These are phyloP conservation scores for Staphylotrichum longicolle DNA, from an alignment of 495 filamentous ascomycete genomes.

Conservation along the genomic window DNA sequence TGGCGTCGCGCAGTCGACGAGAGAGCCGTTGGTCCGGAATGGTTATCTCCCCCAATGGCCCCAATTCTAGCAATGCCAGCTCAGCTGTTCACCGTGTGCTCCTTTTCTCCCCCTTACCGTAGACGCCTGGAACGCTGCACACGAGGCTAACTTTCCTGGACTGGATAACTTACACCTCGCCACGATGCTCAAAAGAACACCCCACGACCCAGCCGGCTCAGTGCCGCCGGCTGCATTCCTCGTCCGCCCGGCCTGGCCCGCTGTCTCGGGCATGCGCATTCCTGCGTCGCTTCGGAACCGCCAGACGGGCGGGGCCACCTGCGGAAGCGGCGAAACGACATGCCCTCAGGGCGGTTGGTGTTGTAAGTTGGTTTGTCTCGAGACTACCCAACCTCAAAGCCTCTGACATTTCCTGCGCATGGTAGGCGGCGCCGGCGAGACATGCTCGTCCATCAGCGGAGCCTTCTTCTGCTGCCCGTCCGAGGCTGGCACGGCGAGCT, in stretches of 20 bases:
- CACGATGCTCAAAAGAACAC: neutral
- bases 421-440: constrained; percentile 20
- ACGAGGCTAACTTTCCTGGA: too few species aligned
- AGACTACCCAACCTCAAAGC: neutral
- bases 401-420: neutral
- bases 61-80: too few species aligned
- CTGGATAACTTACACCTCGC: neutral
- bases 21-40: neutral
- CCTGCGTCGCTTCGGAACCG: neutral
- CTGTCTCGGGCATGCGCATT: neutral
- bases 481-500: constrained; percentile 17
- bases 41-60: too few species aligned
- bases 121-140: too few species aligned
- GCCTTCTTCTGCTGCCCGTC: constrained; percentile 27
- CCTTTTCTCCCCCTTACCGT: too few species aligned
- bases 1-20: neutral
- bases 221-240: constrained; percentile 9
- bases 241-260: constrained; percentile 14
- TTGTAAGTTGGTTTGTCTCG: constrained; percentile 18
- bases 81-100: too few species aligned
- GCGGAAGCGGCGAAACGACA: constrained; percentile 20
- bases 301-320: constrained; percentile 7
- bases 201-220: neutral
- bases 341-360: constrained; percentile 28
- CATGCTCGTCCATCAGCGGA: constrained; percentile 20